phyloP scores from a whole-genome alignment of 2,329 filamentous ascomycete species.

The Calcarisporium arbuscula region DNA sequence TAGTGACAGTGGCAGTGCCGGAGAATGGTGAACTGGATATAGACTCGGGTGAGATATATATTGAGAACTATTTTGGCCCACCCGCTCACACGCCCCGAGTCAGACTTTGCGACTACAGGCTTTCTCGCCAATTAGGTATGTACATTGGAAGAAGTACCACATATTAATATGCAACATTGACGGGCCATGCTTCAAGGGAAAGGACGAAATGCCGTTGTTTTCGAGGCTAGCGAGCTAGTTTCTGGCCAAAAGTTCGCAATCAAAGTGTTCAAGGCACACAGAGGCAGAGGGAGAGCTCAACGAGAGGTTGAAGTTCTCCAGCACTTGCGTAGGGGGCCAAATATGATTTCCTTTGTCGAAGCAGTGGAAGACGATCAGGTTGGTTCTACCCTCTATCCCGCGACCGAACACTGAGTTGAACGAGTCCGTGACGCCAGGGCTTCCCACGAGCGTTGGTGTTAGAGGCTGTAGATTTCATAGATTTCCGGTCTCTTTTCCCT shows the following conservation, averaged over 20 bases:
- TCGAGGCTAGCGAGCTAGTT: neutral
- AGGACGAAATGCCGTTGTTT: neutral
- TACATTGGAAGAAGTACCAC: no score
- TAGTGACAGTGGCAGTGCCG: no score
- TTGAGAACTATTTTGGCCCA: no score
- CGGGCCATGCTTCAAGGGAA: no score
- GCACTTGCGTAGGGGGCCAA: constrained; percentile 1
- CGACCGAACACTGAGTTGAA: neutral
- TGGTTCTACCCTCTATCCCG: neutral
- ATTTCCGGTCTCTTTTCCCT: neutral
- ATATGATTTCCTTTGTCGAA: constrained; percentile 2
- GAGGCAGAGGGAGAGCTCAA: neutral
- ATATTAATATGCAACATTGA: no score
- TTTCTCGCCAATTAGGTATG: no score
- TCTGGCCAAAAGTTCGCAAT: neutral
- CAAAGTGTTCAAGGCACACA: constrained; percentile 6
- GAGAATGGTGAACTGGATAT: no score
- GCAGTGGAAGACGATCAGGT: neutral
- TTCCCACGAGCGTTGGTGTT: neutral
- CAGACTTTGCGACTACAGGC: no score
- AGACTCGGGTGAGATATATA: no score
- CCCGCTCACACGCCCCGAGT: no score
- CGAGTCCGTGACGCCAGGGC: neutral
- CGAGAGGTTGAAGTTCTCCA: constrained; percentile 5
- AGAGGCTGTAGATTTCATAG: neutral